phyloP scores from a whole-genome alignment of 805 yeast species.

The Cyberlindnera americana region DNA sequence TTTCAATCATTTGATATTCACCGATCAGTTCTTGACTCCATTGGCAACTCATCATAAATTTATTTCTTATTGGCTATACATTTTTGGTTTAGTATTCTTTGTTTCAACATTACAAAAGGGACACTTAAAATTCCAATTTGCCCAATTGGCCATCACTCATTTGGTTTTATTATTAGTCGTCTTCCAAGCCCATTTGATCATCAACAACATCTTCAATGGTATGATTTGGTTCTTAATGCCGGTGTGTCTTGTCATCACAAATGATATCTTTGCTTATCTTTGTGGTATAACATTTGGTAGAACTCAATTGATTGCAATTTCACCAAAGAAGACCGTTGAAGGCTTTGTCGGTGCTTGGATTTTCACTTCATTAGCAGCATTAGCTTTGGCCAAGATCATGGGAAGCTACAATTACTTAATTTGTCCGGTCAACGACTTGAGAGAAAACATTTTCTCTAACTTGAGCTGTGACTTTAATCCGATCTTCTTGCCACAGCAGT shows the following conservation, averaged over 20 bases:
- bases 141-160: constrained; percentile 89
- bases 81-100: constrained; percentile 84
- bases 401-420: constrained; percentile 70
- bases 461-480: constrained; percentile 82
- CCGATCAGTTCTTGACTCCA: constrained; percentile 50
- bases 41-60: constrained; percentile 78
- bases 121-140: constrained; percentile 85
- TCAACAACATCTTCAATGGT: constrained; percentile 84
- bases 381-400: constrained; percentile 60
- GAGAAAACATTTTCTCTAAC: constrained; percentile 55
- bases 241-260: constrained; percentile 84
- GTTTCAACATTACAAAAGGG: constrained; percentile 89
- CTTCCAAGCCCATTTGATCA: constrained; percentile 90
- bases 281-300: constrained; percentile 96
- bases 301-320: constrained; percentile 86
- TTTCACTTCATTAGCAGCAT: constrained; percentile 76
- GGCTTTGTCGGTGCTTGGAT: constrained; percentile 98
- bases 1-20: constrained; percentile 49
- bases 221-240: constrained; percentile 94
- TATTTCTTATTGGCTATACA: constrained; percentile 77
- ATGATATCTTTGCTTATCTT: constrained; percentile 93
- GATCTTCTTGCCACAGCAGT: constrained; percentile 79
- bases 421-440: constrained; percentile 77
- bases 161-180: constrained; percentile 89
- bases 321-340: constrained; percentile 97